Evolutionary conservation across 768 basidiomycete genomes (phyloP).

Genomic region (Kwoniella newhampshirensis): DNA sequence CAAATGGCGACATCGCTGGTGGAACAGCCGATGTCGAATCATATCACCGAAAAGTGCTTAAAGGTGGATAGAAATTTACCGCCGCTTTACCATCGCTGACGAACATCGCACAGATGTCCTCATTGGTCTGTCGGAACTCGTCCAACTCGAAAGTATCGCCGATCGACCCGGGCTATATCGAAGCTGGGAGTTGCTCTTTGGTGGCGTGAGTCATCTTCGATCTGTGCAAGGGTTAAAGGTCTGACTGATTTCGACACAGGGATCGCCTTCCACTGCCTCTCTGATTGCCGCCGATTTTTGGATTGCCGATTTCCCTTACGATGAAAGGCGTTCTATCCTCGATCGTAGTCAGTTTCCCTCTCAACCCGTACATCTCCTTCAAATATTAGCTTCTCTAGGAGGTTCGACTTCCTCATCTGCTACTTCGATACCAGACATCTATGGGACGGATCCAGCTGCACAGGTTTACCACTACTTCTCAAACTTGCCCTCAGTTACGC

Average conservation of each 20-base stretch:
- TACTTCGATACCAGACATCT: slow-evolving; percentile 9
- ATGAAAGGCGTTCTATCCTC: slow-evolving; percentile 72
- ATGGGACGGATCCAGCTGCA: slow-evolving; percentile 58
- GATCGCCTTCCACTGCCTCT: slow-evolving; percentile 63
- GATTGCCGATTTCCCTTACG: slow-evolving; percentile 69
- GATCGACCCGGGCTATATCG: slow-evolving; percentile 41
- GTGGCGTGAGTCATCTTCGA: slow-evolving; percentile 33
- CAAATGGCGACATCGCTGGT: slow-evolving; percentile 68
- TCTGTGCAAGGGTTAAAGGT: slow-evolving; percentile 52
- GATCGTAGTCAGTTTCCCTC: slow-evolving; percentile 84
- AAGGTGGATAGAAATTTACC: slow-evolving; percentile 60
- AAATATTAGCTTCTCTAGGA: slow-evolving; percentile 73
- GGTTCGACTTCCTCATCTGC: slow-evolving; percentile 18
- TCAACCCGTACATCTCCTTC: slow-evolving; percentile 67
- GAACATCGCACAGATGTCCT: slow-evolving; percentile 62
- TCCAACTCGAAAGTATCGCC: slow-evolving; percentile 71
- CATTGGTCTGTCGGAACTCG: slow-evolving; percentile 69
- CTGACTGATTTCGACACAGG: slow-evolving; percentile 71
- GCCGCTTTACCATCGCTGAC: slow-evolving; percentile 4
- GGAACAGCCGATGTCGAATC: slow-evolving; percentile 63
- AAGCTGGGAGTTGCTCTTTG: slow-evolving; percentile 43
- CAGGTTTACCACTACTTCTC: slow-evolving; percentile 76
- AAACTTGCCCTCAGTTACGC: slow-evolving; percentile 70
- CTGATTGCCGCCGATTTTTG: slow-evolving; percentile 77
- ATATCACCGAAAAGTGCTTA: slow-evolving; percentile 71